phyloP scores from a whole-genome alignment of 164 flowering plant species.

The Vitis rupestris region DNA sequence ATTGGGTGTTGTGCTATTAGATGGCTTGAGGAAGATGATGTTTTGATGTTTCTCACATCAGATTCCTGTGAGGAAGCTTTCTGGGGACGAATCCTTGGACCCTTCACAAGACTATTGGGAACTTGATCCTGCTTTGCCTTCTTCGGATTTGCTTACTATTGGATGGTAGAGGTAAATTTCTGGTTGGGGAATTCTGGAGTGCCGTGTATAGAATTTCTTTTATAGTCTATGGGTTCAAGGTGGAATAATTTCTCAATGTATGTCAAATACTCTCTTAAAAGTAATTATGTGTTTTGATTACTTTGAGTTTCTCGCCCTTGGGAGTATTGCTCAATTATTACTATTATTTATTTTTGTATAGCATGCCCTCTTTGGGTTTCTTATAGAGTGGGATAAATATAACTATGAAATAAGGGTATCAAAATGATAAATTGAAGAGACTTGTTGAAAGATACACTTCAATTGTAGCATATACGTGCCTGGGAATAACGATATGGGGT shows the following conservation, averaged over 20 bases:
- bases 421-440: not conserved
- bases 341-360: too few species aligned
- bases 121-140: conserved; percentile 91
- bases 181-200: not conserved
- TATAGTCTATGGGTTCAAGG: not conserved
- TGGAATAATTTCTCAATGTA: not conserved
- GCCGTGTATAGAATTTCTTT: not conserved
- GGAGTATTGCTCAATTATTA: too few species aligned
- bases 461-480: too few species aligned
- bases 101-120: conserved; percentile 78
- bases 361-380: conserved; percentile 11
- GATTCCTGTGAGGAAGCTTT: conserved; percentile 84
- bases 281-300: not conserved
- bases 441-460: not conserved
- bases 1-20: conserved; percentile 69
- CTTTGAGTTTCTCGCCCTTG: not conserved
- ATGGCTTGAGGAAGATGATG: conserved; percentile 61
- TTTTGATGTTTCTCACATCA: conserved; percentile 72
- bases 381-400: too few species aligned
- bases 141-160: conserved; percentile 46
- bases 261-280: not conserved
- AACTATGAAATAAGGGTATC: not conserved
- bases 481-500: too few species aligned
- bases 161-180: not conserved
- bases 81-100: conserved; percentile 49